Base-by-base conservation (phyloP, 768 basidiomycete genomes). In the Crepidotus variabilis region DNA sequence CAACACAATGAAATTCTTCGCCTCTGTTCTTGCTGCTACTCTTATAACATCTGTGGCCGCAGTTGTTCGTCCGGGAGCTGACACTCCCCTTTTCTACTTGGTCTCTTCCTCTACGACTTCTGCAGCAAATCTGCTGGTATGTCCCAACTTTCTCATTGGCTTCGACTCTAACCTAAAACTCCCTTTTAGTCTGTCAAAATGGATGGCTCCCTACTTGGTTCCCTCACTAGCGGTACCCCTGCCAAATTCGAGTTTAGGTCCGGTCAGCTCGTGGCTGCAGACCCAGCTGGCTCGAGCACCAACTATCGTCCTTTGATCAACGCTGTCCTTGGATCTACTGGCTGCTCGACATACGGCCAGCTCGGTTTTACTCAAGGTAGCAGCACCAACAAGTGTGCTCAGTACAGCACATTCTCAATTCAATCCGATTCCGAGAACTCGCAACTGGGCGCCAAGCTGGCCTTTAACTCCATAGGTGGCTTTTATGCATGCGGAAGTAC, bases 1-100 rank as follows among this genome's bases (percentile, higher is more conserved):
- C 28, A 43, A 43, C 22, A 35, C 32, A 3, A 58, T 58, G 53
- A 58, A 46, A 43, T 21, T 58, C 46, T 51, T 39, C 50, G 13
- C 45, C 50, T 33, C 35, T 21, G 10, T 58, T 50, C 14, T 60
- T 47, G 50, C 56, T 57, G 32, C 57, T 32, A 46, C 56, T 51
- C 49, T 56, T 49, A 28, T 43, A 22, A 24, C 56, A 52, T 36
- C 51, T n/a, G 57, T 59, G 2, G 47, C 16, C 34, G 61, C 61
- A 2, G 53, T 64, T 10, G 53, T 55, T 14, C 45, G 65, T 18
- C 71, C 72, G 22, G 65, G 66, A 47, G 71, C 69, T 2, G 65
- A 65, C 55, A 71, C 72, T 0, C 72, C 73, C 7, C 54, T 62
- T 2, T 73, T 75, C 63, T 71, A 75, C 56, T 63, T 74, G 22